Conservation (phyloP, 805 yeast genomes). For the Starmerella kuoi region DNA sequence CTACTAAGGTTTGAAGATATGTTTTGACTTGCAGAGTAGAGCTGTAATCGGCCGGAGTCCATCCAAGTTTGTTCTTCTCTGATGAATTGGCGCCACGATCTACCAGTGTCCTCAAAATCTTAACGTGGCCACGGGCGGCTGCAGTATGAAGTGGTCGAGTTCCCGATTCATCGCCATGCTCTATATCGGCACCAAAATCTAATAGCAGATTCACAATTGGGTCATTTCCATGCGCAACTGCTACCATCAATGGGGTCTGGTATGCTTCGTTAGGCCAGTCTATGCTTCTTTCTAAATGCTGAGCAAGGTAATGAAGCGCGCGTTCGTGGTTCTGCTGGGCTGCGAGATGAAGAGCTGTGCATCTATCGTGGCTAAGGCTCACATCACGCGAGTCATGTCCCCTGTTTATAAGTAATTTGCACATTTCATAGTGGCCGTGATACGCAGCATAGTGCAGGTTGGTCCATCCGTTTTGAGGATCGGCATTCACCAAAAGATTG, state of each 20-base stretch:
- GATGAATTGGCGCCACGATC: slow-evolving; percentile 39
- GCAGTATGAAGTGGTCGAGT: slow-evolving; percentile 81
- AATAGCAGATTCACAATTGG: slow-evolving; percentile 54
- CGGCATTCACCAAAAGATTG: slow-evolving; percentile 52
- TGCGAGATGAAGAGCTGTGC: slow-evolving; percentile 63
- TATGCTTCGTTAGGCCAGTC: slow-evolving; percentile 45
- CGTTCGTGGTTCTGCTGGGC: slow-evolving; percentile 53
- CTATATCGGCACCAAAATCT: slow-evolving; percentile 67
- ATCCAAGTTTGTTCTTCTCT: slow-evolving; percentile 44
- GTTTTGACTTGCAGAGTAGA: slow-evolving; percentile 41
- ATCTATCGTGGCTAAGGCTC: slow-evolving; percentile 40
- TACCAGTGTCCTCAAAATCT: slow-evolving; percentile 43
- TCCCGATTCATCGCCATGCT: slow-evolving; percentile 57
- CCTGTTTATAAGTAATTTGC: slow-evolving; percentile 41
- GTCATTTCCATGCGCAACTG: slow-evolving; percentile 46
- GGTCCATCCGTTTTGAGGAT: slow-evolving; percentile 68
- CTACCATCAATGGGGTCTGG: slow-evolving; percentile 45
- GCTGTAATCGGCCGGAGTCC: slow-evolving; percentile 53
- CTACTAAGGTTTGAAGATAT: slow-evolving; percentile 28
- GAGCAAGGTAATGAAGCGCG: slow-evolving; percentile 59
- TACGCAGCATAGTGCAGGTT: slow-evolving; percentile 70
- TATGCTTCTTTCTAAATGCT: slow-evolving; percentile 45
- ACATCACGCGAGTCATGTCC: slow-evolving; percentile 46
- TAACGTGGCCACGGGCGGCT: slow-evolving; percentile 51
- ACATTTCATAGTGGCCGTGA: slow-evolving; percentile 57